Percentiles rank a stretch among this genome's conserved stretches.
Evolutionary conservation across 2,329 filamentous ascomycete genomes (phyloP).

Genomic region (Microcyclosporella mali): DNA sequence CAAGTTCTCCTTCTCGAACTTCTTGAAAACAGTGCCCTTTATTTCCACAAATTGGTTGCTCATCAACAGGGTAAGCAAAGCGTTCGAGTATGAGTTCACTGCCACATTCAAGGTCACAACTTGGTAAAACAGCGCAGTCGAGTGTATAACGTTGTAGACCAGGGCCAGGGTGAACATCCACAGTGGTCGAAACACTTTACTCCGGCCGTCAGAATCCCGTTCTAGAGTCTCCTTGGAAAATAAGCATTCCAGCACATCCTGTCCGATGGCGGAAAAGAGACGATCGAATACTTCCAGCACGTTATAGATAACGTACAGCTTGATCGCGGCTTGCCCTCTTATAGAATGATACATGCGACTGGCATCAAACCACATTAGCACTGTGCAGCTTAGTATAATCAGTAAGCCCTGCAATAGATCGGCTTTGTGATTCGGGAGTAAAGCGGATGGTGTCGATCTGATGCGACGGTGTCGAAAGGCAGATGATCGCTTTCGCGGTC

Average conservation of each 20-base stretch:
- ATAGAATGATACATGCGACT: conserved; percentile 98
- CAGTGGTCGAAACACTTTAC: conserved; percentile 80
- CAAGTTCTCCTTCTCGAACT: conserved; percentile 94
- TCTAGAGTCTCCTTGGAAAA: conserved; percentile 92
- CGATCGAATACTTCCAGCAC: conserved; percentile 89
- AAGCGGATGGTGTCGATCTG: conserved; percentile 75
- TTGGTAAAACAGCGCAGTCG: conserved; percentile 87
- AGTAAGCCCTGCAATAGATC: conserved; percentile 87
- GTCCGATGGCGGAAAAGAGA: conserved; percentile 81
- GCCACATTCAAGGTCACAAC: conserved; percentile 97
- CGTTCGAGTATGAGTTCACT: conserved; percentile 97
- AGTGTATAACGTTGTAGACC: conserved; percentile 80
- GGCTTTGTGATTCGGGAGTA: conserved; percentile 87
- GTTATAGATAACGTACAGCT: conserved; percentile 98
- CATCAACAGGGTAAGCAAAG: conserved; percentile 80
- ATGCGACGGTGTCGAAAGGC: conserved; percentile 60
- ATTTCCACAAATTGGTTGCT: conserved; percentile 99
- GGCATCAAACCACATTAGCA: conserved; percentile 86
- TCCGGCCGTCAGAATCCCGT: conserved; percentile 77
- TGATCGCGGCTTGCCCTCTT: conserved; percentile 91
- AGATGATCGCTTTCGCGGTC: conserved; percentile 28
- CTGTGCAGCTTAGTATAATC: conserved; percentile 76
- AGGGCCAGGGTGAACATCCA: conserved; percentile 87
- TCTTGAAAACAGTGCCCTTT: conserved; percentile 97
- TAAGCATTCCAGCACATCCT: conserved; percentile 92